Evolutionary conservation across 805 yeast genomes (phyloP).

Genomic region (Starmerella scarabaei): DNA sequence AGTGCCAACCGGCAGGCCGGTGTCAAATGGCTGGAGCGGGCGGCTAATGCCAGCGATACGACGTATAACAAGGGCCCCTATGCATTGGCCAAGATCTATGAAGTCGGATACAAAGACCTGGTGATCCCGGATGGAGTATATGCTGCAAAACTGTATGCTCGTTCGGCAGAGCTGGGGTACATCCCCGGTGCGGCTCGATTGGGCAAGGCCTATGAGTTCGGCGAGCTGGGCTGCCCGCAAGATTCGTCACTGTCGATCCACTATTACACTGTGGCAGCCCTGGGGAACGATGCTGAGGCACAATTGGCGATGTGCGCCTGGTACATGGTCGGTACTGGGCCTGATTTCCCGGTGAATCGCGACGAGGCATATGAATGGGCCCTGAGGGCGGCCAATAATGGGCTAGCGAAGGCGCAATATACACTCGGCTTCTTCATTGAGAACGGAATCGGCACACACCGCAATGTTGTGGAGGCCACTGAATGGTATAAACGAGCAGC

Average conservation of each 20-base stretch:
- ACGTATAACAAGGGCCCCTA: slow-evolving; percentile 86
- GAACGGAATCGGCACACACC: slow-evolving; percentile 73
- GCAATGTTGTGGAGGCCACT: slow-evolving; percentile 44
- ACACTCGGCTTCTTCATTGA: slow-evolving; percentile 75
- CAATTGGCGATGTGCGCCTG: slow-evolving; percentile 95
- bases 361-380: slow-evolving; percentile 95
- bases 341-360: slow-evolving; percentile 64
- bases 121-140: slow-evolving; percentile 72
- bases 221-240: slow-evolving; percentile 50
- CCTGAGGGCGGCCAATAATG: slow-evolving; percentile 61
- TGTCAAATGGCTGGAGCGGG: slow-evolving; percentile 83
- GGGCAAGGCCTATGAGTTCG: slow-evolving; percentile 77
- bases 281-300: slow-evolving; percentile 73
- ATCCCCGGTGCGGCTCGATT: slow-evolving; percentile 63
- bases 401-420: slow-evolving; percentile 69
- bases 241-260: slow-evolving; percentile 80
- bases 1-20: slow-evolving; percentile 69
- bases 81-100: slow-evolving; percentile 76
- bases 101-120: slow-evolving; percentile 73
- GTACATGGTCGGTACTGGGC: slow-evolving; percentile 86
- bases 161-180: slow-evolving; percentile 81
- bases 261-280: slow-evolving; percentile 82
- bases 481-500: slow-evolving; percentile 70
- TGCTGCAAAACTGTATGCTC: slow-evolving; percentile 73
- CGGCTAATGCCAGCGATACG: slow-evolving; percentile 71